Evolutionary conservation across 2,329 filamentous ascomycete genomes (phyloP).

Genomic region (Colletotrichum sp.): DNA sequence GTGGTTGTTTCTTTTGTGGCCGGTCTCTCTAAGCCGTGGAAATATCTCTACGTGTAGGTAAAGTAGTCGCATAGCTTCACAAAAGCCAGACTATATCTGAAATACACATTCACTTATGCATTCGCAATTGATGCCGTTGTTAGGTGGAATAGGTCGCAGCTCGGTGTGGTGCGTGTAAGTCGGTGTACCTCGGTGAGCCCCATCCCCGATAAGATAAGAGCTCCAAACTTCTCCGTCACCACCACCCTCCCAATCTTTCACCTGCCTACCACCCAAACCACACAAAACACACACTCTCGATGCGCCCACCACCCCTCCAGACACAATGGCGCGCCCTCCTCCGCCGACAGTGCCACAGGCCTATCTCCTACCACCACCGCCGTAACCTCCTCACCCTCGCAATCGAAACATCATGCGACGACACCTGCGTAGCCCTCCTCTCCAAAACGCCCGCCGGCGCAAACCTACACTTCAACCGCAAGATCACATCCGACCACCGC

Average conservation of each 20-base stretch:
- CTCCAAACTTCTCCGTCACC: background rate
- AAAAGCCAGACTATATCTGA: rapidly evolving
- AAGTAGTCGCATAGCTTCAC: too few species aligned
- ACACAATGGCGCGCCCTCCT: background rate
- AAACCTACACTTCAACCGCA: slow-evolving; percentile 77
- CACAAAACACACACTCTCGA: background rate
- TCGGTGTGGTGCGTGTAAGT: slow-evolving; percentile 4
- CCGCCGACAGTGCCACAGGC: background rate
- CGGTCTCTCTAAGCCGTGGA: too few species aligned
- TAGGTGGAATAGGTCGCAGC: background rate
- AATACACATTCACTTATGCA: rapidly evolving
- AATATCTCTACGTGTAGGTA: too few species aligned
- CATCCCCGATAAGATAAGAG: slow-evolving; percentile 18
- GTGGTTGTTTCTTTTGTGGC: too few species aligned
- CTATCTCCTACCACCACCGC: background rate
- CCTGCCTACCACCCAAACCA: background rate
- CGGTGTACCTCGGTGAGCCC: slow-evolving; percentile 10
- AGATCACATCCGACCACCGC: slow-evolving; percentile 80
- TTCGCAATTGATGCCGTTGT: background rate
- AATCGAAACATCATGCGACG: slow-evolving; percentile 89
- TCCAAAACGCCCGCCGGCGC: slow-evolving; percentile 58
- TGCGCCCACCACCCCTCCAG: background rate
- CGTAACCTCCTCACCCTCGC: slow-evolving; percentile 64
- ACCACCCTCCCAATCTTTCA: background rate
- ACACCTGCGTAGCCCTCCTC: slow-evolving; percentile 87